Percentiles rank a stretch among this genome's conserved stretches.
Conservation (phyloP, 2,329 filamentous ascomycete species). For the Neonectria neomacrospora region DNA sequence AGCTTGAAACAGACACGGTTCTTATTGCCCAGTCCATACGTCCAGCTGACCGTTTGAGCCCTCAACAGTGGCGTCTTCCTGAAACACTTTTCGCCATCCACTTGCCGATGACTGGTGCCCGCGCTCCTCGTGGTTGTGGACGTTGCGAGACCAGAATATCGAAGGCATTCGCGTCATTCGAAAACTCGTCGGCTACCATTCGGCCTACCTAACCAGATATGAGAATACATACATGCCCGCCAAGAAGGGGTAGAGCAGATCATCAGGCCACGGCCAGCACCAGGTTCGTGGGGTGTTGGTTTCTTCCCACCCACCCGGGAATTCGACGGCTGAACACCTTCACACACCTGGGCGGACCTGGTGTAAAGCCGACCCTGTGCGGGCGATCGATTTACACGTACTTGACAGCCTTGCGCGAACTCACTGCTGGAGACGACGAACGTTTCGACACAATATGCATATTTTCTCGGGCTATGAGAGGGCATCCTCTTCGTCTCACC, state of each 20-base stretch:
- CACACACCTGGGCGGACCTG: neutral
- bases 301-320: neutral
- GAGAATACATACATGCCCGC: slow-evolving; percentile 9
- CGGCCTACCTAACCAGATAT: slow-evolving; percentile 1
- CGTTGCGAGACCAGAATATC: slow-evolving; percentile 29
- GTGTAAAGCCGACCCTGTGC: neutral
- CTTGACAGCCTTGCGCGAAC: neutral
- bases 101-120: slow-evolving; percentile 26
- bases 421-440: slow-evolving; percentile 14
- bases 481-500: slow-evolving; percentile 2
- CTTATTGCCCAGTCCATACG: neutral
- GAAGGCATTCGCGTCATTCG: slow-evolving; percentile 42
- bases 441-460: slow-evolving; percentile 2
- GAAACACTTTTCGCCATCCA: slow-evolving; percentile 29
- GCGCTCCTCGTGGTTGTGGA: slow-evolving; percentile 21
- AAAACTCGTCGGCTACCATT: neutral
- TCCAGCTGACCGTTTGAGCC: slow-evolving; percentile 8
- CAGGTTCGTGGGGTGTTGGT: neutral
- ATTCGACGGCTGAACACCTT: neutral
- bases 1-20: slow-evolving; percentile 26
- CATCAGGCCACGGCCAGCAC: neutral
- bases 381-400: neutral
- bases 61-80: slow-evolving; percentile 28
- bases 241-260: neutral
- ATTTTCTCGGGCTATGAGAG: neutral